Conservation (phyloP, 2,329 filamentous ascomycete species). For the Trichoderma simmonsii region DNA sequence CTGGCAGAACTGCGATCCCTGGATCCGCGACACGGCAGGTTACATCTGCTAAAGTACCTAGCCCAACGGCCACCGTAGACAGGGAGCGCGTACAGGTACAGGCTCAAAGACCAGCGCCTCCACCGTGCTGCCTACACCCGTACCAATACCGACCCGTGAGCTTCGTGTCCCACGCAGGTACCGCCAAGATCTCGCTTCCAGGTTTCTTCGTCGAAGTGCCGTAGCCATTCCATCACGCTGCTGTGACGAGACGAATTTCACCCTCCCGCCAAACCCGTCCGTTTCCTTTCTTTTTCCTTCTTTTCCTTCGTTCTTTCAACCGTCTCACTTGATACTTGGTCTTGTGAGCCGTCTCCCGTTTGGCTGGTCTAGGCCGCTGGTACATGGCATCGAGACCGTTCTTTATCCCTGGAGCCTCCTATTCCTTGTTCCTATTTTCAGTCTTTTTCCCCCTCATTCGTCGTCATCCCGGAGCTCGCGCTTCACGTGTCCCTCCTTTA, state of each 20-base stretch:
- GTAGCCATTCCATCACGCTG: not conserved
- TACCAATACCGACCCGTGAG: not conserved
- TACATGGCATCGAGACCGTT: not conserved
- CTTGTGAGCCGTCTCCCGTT: not conserved
- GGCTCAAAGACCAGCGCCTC: not conserved
- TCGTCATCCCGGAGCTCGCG: not conserved
- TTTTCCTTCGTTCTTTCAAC: not conserved
- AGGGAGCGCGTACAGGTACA: not conserved
- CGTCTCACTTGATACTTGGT: not conserved
- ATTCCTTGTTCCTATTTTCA: not conserved
- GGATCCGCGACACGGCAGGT: constrained; percentile 12
- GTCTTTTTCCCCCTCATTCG: not conserved
- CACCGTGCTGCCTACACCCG: not conserved
- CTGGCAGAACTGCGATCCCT: not conserved
- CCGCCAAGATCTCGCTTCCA: not conserved
- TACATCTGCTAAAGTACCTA: not conserved
- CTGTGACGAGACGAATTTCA: not conserved
- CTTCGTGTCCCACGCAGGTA: not conserved
- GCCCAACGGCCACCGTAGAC: not conserved
- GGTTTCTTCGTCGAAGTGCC: not conserved
- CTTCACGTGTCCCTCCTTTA: not conserved
- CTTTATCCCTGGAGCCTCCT: not conserved
- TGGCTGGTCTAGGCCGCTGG: not conserved
- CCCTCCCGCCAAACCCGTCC: not conserved
- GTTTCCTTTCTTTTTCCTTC: not conserved